Evolutionary conservation across 139 green algal genomes (phyloP), one percentile per base, ranked within the genome.

Genomic region (Mychonastes homosphaera): DNA sequence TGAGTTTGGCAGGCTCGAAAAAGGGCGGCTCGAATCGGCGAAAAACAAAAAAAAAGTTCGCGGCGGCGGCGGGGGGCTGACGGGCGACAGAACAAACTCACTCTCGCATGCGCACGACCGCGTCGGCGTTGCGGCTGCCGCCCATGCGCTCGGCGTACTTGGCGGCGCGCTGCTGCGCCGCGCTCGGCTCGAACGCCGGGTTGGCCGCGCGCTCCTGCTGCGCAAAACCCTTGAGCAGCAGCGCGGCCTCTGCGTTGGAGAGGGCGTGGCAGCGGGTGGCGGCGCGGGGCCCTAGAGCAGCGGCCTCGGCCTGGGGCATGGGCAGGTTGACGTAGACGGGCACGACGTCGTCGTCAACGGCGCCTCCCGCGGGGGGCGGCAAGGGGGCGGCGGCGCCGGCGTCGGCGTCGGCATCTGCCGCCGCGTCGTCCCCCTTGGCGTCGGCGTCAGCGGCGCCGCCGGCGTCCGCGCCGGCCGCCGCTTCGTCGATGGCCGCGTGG

Each of bases 101-200:
- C 72, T 69, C 56, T 46, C 73, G 58, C 5, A 80, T 67, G 6
- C 60, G 58, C 30, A 58, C 19, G 19, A 79, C 26, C 2, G 70
- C 69, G 7, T 73, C 58, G 24, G 23, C 45, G 63, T 75, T 72
- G n/a, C 53, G 61, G 32, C 63, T 70, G 9, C 56, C 64, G 26
- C 54, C 30, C 36, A 79, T 57, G 16, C 49, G 63, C 13, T 56
- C 23, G 10, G 72, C 32, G 29, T 79, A 79, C 28, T 79, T 64
- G 23, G 59, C 39, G 15, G 72, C 62, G 35, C 75, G 75, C n/a
- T 30, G 15, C 35, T 69, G 33, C 30, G 79, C 45, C 5, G 49
- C 30, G 6, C 63, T 64, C 16, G 58, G 45, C 46, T 59, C 43
- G 45, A 62, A 75, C 2, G 53, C 46, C 3, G 49, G 62, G 48